Evolutionary conservation across 352 stramenopile species (phyloP), one percentile per base, ranked within the genome.

Genomic region (Pythium insidiosum): DNA sequence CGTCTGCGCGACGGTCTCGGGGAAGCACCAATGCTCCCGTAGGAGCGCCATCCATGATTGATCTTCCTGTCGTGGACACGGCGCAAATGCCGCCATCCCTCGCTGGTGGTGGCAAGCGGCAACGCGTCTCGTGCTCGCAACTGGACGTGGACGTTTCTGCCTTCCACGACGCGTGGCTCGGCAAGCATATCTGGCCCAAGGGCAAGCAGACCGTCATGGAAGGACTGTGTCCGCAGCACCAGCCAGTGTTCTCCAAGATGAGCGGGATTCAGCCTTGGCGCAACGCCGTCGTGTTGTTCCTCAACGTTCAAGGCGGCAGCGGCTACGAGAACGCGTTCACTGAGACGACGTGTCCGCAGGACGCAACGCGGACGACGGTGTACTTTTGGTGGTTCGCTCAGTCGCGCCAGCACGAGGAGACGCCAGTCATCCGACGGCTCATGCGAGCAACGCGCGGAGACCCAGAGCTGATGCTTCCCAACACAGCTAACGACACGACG

Each of bases 351-450:
- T 4, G 18, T 38, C 18, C 31, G 5, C 16, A 16, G 6, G 25
- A 21, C n/a, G 36, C 23, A 1, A 47, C 58, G n/a, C 36, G 44
- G 4, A 5, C 19, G 6, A 34, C 37, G 2, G 65, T 87, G 10
- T 55, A 76, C 54, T 83, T 87, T 47, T 58, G 65, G 23, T 84
- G 74, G 74, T 81, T 80, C 29, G 69, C 59, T 12, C 65, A 69
- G 41, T 51, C 37, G 9, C 48, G 56, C 1, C 65, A 63, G 39
- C 44, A 65, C 16, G 30, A 60, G 1, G 51, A 61, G 4, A 61
- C 63, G 5, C 58, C 57, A 0, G 43, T 58, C 23, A 62, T 80
- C 23, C 29, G 36, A 39, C 59, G 66, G 10, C 44, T 84, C n/a
- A 25, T 52, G 16, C 26, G 35, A 0, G 45, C 61, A 3, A 47